Base-by-base conservation (phyloP, 805 yeast genomes). In the Pichia occidentalis region DNA sequence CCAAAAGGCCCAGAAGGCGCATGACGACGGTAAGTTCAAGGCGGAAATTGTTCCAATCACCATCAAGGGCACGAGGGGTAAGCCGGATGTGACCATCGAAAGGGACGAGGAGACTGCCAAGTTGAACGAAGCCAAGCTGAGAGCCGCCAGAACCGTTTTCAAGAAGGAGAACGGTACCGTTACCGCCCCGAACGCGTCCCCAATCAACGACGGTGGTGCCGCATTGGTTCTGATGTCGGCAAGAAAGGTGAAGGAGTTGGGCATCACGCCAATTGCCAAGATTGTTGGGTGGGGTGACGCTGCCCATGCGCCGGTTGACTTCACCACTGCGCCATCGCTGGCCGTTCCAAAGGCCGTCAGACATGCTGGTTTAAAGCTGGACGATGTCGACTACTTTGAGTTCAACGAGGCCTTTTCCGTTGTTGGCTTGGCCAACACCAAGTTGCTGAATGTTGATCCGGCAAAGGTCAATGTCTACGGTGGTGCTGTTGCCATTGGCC, bases 281-380 rank as follows among this genome's bases (percentile, higher is more conserved):
- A 80, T 92, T 53, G 60, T 74, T 37, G 95, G 96, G 44, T 90
- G 95, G 95, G 98, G 95, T 65, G 99, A 92, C 61, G 97, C 97
- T 55, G 98, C 95, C 40, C 88, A 86, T 61, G 77, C 78, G 30
- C 98, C 99, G 49, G 74, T 82, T 52, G 94, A 88, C 67, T 92
- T 92, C 73, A 90, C 98, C 39, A 83, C 92, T 64, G 87, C 97
- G 22, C 98, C 99, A 49, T 67, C 95, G 24, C 70, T 87, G 57
- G 96, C 98, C 37, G 78, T 90, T 53, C 96, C 96, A 66, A 90
- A 88, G 72, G 97, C 97, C 27, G 71, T 92, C 56, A 82, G 85
- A 64, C 92, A 80, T 56, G 95, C 97, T 29, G 73, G 77, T 35
- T 54, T 88, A 34, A 42, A 71, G 11, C 54, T 72, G 36, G 73